These are phyloP conservation scores for Talinum fruticosum DNA, from an alignment of 148 eudicot genomes.

Conservation along the genomic window DNA sequence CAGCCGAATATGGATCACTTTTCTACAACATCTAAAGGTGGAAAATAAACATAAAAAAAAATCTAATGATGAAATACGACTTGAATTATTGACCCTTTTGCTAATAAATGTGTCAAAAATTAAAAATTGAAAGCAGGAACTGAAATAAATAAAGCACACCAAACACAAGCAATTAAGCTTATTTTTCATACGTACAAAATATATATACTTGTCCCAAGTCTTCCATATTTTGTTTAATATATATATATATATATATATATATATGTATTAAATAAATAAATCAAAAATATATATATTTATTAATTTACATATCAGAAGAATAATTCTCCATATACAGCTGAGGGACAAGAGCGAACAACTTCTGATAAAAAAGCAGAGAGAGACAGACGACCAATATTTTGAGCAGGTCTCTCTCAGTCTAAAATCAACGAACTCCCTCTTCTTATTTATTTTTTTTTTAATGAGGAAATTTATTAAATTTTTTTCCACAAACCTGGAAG, in stretches of 20 bases:
- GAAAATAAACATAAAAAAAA: background rate
- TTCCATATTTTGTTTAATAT: background rate
- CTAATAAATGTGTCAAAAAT: background rate
- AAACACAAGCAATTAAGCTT: background rate
- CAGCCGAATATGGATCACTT: no score
- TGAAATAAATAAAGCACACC: background rate
- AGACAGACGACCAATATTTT: slow-evolving; percentile 15
- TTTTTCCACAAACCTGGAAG: background rate
- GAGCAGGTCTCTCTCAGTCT: slow-evolving; percentile 1
- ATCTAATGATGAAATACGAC: background rate
- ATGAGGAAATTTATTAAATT: background rate
- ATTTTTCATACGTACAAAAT: background rate
- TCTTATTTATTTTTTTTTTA: background rate
- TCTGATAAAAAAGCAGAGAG: slow-evolving; percentile 13
- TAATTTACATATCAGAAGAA: slow-evolving; percentile 9
- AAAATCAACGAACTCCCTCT: background rate
- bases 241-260: background rate
- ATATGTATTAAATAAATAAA: slow-evolving; percentile 10
- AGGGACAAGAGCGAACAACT: slow-evolving; percentile 25
- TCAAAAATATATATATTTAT: no score
- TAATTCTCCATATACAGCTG: background rate
- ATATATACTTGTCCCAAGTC: background rate
- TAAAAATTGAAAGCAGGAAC: background rate
- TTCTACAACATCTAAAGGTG: background rate
- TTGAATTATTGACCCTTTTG: background rate